These are phyloP conservation scores for Pichia manshurica DNA, from an alignment of 805 yeast genomes.

Conservation along the genomic window DNA sequence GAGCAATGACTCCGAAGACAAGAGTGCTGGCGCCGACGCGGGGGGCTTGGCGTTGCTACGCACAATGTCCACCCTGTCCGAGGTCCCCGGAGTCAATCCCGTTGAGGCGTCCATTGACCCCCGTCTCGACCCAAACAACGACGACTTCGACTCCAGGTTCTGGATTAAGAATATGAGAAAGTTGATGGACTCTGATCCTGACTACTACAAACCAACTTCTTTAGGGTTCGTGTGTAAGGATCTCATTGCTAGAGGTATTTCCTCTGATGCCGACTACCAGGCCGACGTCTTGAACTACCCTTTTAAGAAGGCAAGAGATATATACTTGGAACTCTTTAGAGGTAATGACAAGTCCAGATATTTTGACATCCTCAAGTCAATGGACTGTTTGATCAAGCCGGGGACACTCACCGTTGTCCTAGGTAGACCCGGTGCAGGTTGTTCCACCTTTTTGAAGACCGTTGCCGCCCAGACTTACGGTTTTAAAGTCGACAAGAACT, in stretches of 20 bases:
- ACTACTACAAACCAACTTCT: slow-evolving; percentile 55
- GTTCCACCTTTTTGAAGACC: slow-evolving; percentile 59
- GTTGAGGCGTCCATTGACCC: slow-evolving; percentile 29
- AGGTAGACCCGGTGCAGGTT: slow-evolving; percentile 78
- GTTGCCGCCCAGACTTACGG: slow-evolving; percentile 55
- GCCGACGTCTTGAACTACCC: slow-evolving; percentile 46
- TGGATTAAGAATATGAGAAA: slow-evolving; percentile 66
- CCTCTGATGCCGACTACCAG: slow-evolving; percentile 64
- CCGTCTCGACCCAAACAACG: slow-evolving; percentile 52
- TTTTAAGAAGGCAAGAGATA: slow-evolving; percentile 30
- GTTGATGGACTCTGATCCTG: slow-evolving; percentile 47
- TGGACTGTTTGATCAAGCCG: slow-evolving; percentile 55
- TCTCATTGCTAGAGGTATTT: slow-evolving; percentile 57
- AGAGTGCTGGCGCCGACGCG: too few relatives aligned
- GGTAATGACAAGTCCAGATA: slow-evolving; percentile 23
- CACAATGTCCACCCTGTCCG: slow-evolving; percentile 45
- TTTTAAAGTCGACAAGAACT: slow-evolving; percentile 41
- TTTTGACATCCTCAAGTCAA: slow-evolving; percentile 48
- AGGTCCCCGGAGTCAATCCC: slow-evolving; percentile 45
- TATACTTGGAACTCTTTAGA: slow-evolving; percentile 22
- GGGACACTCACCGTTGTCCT: slow-evolving; percentile 64
- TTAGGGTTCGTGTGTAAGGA: slow-evolving; percentile 56
- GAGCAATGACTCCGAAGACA: too few relatives aligned
- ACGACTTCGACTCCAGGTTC: slow-evolving; percentile 51
- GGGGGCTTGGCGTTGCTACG: slow-evolving; percentile 19